phyloP scores from a whole-genome alignment of 2,329 filamentous ascomycete species.

The Xylaria multiplex region DNA sequence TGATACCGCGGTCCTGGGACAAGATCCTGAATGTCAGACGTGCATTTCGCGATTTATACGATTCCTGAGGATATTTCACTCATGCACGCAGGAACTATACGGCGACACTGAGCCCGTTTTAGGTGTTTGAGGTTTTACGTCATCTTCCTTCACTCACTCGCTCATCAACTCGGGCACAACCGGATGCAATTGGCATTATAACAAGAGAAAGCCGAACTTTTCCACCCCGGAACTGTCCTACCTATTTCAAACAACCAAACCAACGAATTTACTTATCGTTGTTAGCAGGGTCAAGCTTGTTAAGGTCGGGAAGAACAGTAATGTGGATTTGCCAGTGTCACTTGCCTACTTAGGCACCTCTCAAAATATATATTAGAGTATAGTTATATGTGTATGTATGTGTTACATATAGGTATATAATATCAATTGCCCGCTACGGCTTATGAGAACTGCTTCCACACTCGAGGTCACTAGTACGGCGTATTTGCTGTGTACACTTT shows the following conservation, averaged over 20 bases:
- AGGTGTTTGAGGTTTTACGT: slow-evolving; percentile 4
- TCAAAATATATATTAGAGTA: slow-evolving; percentile 5
- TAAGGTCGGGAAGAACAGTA: slow-evolving; percentile 10
- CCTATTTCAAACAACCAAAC: background rate
- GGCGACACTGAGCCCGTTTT: slow-evolving; percentile 12
- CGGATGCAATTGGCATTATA: slow-evolving; percentile 6
- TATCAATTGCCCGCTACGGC: background rate
- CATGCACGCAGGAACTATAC: background rate
- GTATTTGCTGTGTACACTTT: slow-evolving; percentile 3
- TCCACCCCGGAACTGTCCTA: background rate
- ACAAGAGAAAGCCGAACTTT: background rate
- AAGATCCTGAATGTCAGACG: slow-evolving; percentile 32
- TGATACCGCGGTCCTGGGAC: slow-evolving; percentile 32
- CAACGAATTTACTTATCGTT: background rate
- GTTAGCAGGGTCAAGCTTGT: background rate
- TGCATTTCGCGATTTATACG: slow-evolving; percentile 22
- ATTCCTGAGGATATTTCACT: slow-evolving; percentile 11
- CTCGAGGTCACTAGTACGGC: background rate
- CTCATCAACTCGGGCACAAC: slow-evolving; percentile 21
- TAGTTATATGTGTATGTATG: background rate
- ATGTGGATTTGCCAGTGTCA: background rate
- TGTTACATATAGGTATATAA: background rate
- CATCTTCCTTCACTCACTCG: background rate
- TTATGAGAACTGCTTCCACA: background rate
- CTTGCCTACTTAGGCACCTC: background rate